Base-by-base conservation (phyloP, 2,329 filamentous ascomycete species). In the Botrytis paeoniae region DNA sequence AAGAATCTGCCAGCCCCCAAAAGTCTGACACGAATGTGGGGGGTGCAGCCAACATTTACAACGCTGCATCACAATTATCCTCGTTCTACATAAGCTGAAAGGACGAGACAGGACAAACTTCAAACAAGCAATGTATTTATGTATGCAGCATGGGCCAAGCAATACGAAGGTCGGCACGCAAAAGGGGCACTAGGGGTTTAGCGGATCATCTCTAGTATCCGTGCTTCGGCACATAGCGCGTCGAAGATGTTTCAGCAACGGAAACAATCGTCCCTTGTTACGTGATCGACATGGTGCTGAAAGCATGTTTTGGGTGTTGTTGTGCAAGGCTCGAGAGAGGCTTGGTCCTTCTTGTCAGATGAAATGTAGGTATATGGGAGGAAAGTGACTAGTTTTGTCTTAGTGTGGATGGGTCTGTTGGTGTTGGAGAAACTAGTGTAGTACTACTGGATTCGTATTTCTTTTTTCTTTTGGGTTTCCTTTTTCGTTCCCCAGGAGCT, bases 221-320 rank as follows among this genome's bases (percentile, higher is more conserved):
- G 54, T 45, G 68, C 57, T 35, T 59, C 8, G 29, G 48, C n/a
- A 35, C 35, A 68, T 62, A 61, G 68, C 32, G 29, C 37, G 39
- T 48, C 10, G 60, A 8, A 8, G 22, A 16, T n/a, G 57, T 70
- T 70, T 70, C 68, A 70, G 39, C 68, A 62, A 51, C 51, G 39
- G 54, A 14, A 70, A 62, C 60, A 70, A 43, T 59, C 32, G 32
- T 43, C 41, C 41, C 41, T 43, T 37, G 59, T 45, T 41, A 22
- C 29, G 22, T n/a, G 54, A 57, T 70, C 68, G n/a, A 29, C 37
- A 61, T 61, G 14, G 16, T 35, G 18, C 60, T 43, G 12, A 57
- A 70, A 61, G 41, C 37, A 41, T 65, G 25, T 41, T 45, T 45
- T 45, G 62, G n/a, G n/a, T 65, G 29, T 41, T 39, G 35, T 57